Evolutionary conservation across 805 yeast genomes (phyloP).

Genomic region (Cyberlindnera petersonii): DNA sequence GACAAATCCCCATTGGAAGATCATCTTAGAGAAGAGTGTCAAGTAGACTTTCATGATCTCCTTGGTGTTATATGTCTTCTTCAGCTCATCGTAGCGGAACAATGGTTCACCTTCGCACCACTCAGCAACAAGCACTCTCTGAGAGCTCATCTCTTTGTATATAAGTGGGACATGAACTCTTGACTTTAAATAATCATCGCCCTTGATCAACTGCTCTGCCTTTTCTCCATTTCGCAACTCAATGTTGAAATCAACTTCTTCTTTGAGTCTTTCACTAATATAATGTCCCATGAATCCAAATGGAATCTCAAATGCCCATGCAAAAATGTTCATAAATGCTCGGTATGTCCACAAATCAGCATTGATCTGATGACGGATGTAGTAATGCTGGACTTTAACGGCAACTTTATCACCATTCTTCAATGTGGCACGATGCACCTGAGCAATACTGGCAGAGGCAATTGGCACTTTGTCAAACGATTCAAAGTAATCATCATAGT

Average conservation of each 20-base stretch:
- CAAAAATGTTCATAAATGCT: conserved; percentile 48
- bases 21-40: conserved; percentile 49
- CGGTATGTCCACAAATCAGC: conserved; percentile 61
- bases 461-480: conserved; percentile 52
- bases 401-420: conserved; percentile 52
- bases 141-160: conserved; percentile 42
- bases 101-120: conserved; percentile 74
- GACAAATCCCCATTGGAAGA: conserved; percentile 59
- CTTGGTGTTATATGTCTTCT: conserved; percentile 35
- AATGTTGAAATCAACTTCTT: conserved; percentile 58
- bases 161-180: conserved; percentile 54
- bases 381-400: conserved; percentile 61
- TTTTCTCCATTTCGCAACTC: conserved; percentile 52
- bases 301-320: conserved; percentile 60
- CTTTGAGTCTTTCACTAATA: conserved; percentile 50
- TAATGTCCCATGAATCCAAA: conserved; percentile 52
- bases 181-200: conserved; percentile 38
- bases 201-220: conserved; percentile 35
- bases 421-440: conserved; percentile 55
- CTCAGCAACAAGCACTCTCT: conserved; percentile 58
- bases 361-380: conserved; percentile 54
- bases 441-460: conserved; percentile 76
- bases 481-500: conserved; percentile 39
- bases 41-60: conserved; percentile 45
- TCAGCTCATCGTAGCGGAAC: conserved; percentile 41